These are phyloP conservation scores for sorghum (Sorghum bicolor) DNA, from an alignment of 176 grass and related monocot species.

Conservation along the genomic window DNA sequence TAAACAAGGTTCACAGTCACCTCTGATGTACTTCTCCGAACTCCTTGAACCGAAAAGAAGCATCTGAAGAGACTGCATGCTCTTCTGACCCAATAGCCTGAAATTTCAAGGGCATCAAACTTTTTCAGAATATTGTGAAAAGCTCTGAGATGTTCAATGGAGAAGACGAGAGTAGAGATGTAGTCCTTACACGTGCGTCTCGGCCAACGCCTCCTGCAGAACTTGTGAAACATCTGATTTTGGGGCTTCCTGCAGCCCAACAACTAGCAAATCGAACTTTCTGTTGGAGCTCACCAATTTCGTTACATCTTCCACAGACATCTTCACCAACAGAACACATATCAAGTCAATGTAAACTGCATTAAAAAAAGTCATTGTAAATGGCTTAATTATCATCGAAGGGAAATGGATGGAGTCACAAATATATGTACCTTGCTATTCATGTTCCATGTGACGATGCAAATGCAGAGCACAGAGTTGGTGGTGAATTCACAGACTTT, in stretches of 20 bases:
- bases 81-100: constrained; percentile 49
- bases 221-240: constrained; percentile 30
- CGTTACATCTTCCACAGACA: constrained; percentile 42
- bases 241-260: constrained; percentile 67
- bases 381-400: neutral
- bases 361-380: neutral
- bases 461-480: constrained; percentile 37
- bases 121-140: neutral
- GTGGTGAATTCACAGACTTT: constrained; percentile 45
- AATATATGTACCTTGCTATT: constrained; percentile 49
- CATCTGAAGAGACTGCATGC: constrained; percentile 69
- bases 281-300: constrained; percentile 47
- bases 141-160: neutral
- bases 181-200: constrained; percentile 38
- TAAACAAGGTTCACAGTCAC: neutral
- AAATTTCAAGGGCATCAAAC: neutral
- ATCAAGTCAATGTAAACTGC: neutral
- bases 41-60: constrained; percentile 56
- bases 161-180: neutral
- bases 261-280: constrained; percentile 54
- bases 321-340: constrained; percentile 9
- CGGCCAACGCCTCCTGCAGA: constrained; percentile 50
- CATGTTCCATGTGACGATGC: constrained; percentile 76
- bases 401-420: neutral
- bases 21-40: constrained; percentile 42